Percentiles rank a stretch among this genome's conserved stretches.
Conservation (phyloP, 805 yeast species). For the Saccharomycopsis fermentans region DNA sequence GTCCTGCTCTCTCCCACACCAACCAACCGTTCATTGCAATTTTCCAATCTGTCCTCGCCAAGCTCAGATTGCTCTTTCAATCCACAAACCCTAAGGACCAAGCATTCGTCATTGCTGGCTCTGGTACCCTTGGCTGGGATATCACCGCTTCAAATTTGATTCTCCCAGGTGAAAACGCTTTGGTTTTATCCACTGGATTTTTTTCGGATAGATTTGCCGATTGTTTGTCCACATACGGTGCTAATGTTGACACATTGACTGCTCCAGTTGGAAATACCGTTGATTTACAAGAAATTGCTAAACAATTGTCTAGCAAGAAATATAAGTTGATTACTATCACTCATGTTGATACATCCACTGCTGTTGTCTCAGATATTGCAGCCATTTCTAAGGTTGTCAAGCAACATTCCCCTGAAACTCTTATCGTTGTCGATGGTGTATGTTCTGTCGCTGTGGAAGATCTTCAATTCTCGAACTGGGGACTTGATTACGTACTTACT, state of each 20-base stretch:
- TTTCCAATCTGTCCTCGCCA: constrained; percentile 58
- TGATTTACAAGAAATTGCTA: constrained; percentile 44
- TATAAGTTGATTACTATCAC: constrained; percentile 76
- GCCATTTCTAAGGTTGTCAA: constrained; percentile 52
- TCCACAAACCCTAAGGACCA: constrained; percentile 59
- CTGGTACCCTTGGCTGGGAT: constrained; percentile 96
- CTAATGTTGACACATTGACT: constrained; percentile 57
- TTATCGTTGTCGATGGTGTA: constrained; percentile 86
- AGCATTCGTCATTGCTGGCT: constrained; percentile 75
- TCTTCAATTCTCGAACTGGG: constrained; percentile 82
- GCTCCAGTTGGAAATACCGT: constrained; percentile 70
- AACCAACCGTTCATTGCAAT: constrained; percentile 70
- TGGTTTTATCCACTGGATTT: constrained; percentile 84
- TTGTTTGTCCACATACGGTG: constrained; percentile 61
- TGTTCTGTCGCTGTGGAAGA: constrained; percentile 90
- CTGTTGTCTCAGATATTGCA: constrained; percentile 69
- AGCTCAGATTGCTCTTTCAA: constrained; percentile 65
- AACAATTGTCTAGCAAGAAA: constrained; percentile 38
- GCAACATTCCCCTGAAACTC: constrained; percentile 62
- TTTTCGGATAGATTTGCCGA: constrained; percentile 80
- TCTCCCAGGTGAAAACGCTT: constrained; percentile 41
- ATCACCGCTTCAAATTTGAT: constrained; percentile 71
- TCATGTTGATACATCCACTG: constrained; percentile 94
- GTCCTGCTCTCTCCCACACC: constrained; percentile 84
- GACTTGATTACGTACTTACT: constrained; percentile 75